These are phyloP conservation scores for Fraxinus excelsior DNA, from an alignment of 257 asterid species.

Conservation along the genomic window DNA sequence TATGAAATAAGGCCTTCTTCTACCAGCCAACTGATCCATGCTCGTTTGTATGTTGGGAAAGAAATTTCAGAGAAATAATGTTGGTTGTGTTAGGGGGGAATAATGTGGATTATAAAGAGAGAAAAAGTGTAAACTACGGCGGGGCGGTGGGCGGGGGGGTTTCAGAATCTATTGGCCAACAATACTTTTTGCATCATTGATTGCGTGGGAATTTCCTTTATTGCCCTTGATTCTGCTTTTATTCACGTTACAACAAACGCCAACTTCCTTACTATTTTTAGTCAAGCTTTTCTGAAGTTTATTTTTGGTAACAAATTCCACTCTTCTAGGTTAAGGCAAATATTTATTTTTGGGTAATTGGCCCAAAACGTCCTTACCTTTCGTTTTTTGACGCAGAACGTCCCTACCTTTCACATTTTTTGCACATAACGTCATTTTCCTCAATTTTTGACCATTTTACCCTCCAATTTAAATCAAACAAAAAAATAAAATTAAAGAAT, in stretches of 20 bases:
- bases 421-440: too few species aligned
- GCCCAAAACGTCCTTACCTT: too few species aligned
- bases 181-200: background rate
- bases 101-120: conserved; percentile 30
- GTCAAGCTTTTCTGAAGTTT: too few species aligned
- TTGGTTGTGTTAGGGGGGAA: background rate
- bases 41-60: background rate
- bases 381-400: too few species aligned
- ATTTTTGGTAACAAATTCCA: too few species aligned
- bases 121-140: conserved; percentile 12
- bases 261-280: background rate
- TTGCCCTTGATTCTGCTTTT: background rate
- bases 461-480: too few species aligned
- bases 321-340: too few species aligned
- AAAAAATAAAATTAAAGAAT: too few species aligned
- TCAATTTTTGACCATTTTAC: too few species aligned
- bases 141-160: background rate
- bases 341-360: too few species aligned
- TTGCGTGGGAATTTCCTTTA: background rate
- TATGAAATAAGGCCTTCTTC: conserved; percentile 27
- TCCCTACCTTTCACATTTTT: too few species aligned
- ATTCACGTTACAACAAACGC: background rate
- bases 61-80: background rate
- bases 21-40: conserved; percentile 4
- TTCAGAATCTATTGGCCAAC: conserved; percentile 36